Conservation (phyloP, 106 monocot species). For the Vanilla planifolia region DNA sequence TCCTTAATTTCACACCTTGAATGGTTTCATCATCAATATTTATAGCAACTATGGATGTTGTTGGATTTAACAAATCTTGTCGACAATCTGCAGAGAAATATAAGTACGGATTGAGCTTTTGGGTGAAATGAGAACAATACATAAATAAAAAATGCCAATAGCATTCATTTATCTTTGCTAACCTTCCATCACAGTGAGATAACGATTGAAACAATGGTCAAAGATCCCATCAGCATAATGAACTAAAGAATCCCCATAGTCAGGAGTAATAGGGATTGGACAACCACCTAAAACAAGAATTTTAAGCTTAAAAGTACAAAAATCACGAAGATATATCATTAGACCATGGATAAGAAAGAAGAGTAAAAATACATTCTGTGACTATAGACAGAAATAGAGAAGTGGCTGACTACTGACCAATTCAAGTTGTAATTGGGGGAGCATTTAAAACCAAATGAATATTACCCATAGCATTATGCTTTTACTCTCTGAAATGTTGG, state of each 20-base stretch:
- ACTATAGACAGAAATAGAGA: neutral
- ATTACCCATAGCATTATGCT: neutral
- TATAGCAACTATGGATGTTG: conserved; percentile 58
- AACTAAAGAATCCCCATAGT: conserved; percentile 62
- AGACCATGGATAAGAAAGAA: neutral
- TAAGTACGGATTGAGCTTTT: neutral
- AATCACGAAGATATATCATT: neutral
- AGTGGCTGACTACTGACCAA: neutral
- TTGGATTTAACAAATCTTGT: conserved; percentile 58
- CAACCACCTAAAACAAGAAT: conserved; percentile 22
- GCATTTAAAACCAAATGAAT: neutral
- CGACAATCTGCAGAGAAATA: conserved; percentile 53
- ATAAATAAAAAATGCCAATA: neutral
- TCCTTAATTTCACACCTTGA: conserved; percentile 65
- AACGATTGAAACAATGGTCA: conserved; percentile 58
- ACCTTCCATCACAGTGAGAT: conserved; percentile 93
- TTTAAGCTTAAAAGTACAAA: neutral
- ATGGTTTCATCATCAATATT: conserved; percentile 21
- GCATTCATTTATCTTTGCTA: neutral
- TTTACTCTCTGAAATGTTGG: neutral
- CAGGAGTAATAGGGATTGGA: conserved; percentile 69
- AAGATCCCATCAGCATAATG: conserved; percentile 84
- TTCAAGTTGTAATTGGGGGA: neutral
- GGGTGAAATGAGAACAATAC: neutral
- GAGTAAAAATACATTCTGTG: neutral